phyloP scores from a whole-genome alignment of 192 early-diverging fungal genomes.

The Rhizophagus prolifer region DNA sequence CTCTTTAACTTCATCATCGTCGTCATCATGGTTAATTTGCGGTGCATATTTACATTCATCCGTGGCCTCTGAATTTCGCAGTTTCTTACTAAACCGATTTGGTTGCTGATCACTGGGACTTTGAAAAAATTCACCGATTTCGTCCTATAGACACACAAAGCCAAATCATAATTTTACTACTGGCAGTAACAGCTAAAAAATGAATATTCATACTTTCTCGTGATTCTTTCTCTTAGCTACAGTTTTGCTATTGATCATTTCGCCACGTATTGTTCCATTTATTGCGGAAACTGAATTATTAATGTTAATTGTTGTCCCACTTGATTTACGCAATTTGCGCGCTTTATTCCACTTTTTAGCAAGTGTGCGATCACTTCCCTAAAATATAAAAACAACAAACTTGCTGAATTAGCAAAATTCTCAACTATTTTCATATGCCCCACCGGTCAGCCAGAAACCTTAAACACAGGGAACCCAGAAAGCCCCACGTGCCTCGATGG shows the following conservation, averaged over 20 bases:
- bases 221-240: no score
- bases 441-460: slow-evolving; percentile 21
- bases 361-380: no score
- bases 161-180: not conserved
- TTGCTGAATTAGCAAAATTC: no score
- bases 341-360: no score
- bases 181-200: no score
- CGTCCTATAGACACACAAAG: not conserved
- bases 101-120: slow-evolving; percentile 8
- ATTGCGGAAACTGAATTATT: no score
- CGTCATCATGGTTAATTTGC: not conserved
- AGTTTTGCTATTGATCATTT: no score
- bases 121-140: slow-evolving; percentile 3
- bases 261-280: no score
- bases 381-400: no score
- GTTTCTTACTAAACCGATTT: slow-evolving; percentile 14
- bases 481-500: slow-evolving; percentile 29
- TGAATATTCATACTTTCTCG: no score
- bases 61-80: not conserved
- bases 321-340: no score
- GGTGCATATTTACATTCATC: not conserved
- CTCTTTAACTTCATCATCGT: not conserved
- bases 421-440: not conserved
- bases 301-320: no score
- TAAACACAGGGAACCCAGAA: slow-evolving; percentile 26